Evolutionary conservation across 495 filamentous ascomycete genomes (phyloP).

Genomic region (Hyaloscypha bicolor): DNA sequence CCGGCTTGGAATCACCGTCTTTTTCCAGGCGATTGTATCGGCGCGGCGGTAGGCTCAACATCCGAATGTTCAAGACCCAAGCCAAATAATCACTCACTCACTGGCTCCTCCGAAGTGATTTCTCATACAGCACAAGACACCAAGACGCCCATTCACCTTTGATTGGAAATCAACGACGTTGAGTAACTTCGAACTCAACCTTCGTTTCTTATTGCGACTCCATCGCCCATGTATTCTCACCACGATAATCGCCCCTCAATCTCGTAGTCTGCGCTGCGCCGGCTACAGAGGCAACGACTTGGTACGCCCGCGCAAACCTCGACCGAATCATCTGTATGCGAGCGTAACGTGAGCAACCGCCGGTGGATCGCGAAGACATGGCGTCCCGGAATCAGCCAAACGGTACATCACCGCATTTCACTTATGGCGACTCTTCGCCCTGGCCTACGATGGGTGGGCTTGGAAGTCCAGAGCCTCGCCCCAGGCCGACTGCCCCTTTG

Average conservation of each 20-base stretch:
- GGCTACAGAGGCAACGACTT: constrained; percentile 3
- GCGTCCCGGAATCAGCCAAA: constrained; percentile 32
- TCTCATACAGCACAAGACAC: constrained; percentile 5
- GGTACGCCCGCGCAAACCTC: background rate
- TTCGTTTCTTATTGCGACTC: constrained; percentile 6
- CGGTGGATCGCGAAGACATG: constrained; percentile 23
- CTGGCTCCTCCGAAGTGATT: background rate
- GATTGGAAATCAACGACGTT: background rate
- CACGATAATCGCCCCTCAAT: background rate
- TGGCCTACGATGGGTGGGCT: background rate
- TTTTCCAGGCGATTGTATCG: background rate
- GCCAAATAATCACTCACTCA: background rate
- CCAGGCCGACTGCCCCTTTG: background rate
- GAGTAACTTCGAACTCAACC: background rate
- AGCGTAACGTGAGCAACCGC: constrained; percentile 13
- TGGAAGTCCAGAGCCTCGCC: constrained; percentile 20
- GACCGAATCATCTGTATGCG: constrained; percentile 27
- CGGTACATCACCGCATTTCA: constrained; percentile 19
- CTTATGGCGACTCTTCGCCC: background rate
- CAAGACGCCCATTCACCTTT: background rate
- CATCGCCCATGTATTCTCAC: constrained; percentile 13
- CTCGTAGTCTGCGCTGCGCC: constrained; percentile 14
- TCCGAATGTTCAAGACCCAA: background rate
- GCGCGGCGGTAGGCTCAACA: background rate
- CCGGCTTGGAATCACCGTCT: background rate